Conservation (phyloP, 2,329 filamentous ascomycete genomes). For the Neonectria punicea region DNA sequence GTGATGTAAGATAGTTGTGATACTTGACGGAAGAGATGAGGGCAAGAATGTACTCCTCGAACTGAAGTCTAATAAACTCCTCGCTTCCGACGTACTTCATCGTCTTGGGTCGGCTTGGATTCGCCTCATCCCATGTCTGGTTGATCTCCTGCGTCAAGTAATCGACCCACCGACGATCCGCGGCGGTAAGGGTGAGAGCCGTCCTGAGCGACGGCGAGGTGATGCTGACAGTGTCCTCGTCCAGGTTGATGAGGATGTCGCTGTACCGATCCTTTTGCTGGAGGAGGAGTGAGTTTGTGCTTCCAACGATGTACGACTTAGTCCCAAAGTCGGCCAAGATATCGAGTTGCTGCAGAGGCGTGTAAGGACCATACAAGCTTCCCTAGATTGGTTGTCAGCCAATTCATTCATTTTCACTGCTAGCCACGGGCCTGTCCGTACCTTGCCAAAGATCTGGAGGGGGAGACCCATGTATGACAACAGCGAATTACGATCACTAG, state of each 20-base stretch:
- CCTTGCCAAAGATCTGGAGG: conserved; percentile 93
- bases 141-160: conserved; percentile 92
- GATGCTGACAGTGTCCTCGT: conserved; percentile 87
- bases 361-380: conserved; percentile 95
- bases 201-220: conserved; percentile 80
- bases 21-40: conserved; percentile 92
- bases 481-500: conserved; percentile 90
- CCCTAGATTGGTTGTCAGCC: conserved; percentile 63
- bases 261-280: conserved; percentile 97
- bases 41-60: conserved; percentile 94
- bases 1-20: conserved; percentile 75
- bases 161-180: conserved; percentile 96
- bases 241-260: conserved; percentile 95
- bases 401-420: neutral
- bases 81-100: conserved; percentile 96
- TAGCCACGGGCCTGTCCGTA: conserved; percentile 45
- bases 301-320: conserved; percentile 97
- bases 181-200: conserved; percentile 81
- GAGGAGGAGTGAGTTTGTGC: conserved; percentile 91
- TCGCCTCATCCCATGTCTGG: conserved; percentile 94
- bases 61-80: conserved; percentile 96
- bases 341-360: conserved; percentile 94
- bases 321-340: conserved; percentile 92
- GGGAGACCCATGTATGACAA: conserved; percentile 95
- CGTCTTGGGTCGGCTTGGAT: conserved; percentile 90